Evolutionary conservation across 257 asterid species (phyloP), one percentile per base, ranked within the genome.

Genomic region (Asclepias syriaca): DNA sequence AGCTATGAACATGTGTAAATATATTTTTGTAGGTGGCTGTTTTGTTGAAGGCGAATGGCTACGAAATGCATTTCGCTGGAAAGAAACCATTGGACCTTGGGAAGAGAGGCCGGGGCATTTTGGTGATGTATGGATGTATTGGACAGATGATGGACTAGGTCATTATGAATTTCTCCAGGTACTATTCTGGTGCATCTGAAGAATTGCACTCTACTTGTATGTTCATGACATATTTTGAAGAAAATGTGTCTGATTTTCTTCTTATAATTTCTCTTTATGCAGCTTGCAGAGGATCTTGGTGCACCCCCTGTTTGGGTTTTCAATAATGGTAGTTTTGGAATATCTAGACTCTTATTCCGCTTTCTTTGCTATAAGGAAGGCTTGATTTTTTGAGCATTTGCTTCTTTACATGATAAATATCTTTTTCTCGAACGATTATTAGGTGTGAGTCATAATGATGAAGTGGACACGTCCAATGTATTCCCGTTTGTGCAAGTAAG

Each of bases 251-350:
- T 64, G 22, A 34, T 22, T 37, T 21, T 21, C 43, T 24, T 19
- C 8, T 57, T 55, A 21, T 72, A 40, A 29, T 46, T 57, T 54
- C 32, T 13, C 63, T 71, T 68, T 72, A 63, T 79, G 81, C 92
- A 95, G 99, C 99, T 95, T 68, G 96, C 98, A 0, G 98, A 95
- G 83, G 98, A 95, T 87, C 85, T 95, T 78, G 99, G 87, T 48
- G 79, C 98, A 66, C 39, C 76, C 72, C 99, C 98, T 32, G 78
- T 95, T 59, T 92, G 99, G 99, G 99, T 92, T 53, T 95, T 95
- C 84, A 95, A 95, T 86, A 95, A 95, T 37, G 99, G 99, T 92
- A 50, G n/a, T 65, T 63, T 65, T n/a, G 10, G 55, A 48, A 68
- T 71, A 53, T 57, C 48, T 78, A 14, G 57, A 46, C 27, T 64